These are phyloP conservation scores for Wickerhamomyces rabaulensis DNA, from an alignment of 805 yeast genomes.

Conservation along the genomic window DNA sequence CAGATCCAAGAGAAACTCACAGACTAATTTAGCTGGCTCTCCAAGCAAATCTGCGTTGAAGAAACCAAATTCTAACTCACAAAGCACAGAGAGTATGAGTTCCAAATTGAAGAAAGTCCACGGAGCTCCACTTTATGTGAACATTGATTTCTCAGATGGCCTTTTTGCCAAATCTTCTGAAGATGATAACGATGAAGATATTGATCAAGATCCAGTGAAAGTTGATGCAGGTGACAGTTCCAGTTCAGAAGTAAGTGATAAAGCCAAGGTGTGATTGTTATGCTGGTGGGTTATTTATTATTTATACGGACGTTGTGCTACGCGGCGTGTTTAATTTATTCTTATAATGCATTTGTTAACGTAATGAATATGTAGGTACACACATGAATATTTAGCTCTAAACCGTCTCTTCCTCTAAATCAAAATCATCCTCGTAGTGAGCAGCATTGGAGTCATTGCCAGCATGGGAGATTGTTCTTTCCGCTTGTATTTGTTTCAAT, in stretches of 20 bases:
- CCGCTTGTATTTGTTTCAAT: conserved; percentile 26
- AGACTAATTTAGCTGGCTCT: background rate
- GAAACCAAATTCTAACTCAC: background rate
- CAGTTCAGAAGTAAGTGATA: background rate
- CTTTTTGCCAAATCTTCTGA: conserved; percentile 8
- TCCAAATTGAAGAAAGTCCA: background rate
- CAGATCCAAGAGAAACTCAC: conserved; percentile 7
- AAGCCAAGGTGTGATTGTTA: background rate
- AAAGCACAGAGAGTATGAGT: background rate
- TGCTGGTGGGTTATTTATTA: background rate
- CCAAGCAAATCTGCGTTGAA: background rate
- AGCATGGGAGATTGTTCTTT: conserved; percentile 6
- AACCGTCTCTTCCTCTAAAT: conserved; percentile 7
- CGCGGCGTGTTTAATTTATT: background rate
- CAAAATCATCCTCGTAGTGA: conserved; percentile 12
- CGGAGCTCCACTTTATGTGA: conserved; percentile 2
- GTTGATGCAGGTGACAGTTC: conserved; percentile 11
- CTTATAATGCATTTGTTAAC: background rate
- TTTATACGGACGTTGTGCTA: background rate
- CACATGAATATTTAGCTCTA: background rate
- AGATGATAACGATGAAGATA: conserved; percentile 4
- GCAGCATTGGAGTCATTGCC: background rate
- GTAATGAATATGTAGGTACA: background rate
- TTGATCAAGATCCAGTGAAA: conserved; percentile 14
- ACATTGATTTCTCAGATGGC: conserved; percentile 21